phyloP scores from a whole-genome alignment of 345 rosid species.

The Orychophragmus violaceus region DNA sequence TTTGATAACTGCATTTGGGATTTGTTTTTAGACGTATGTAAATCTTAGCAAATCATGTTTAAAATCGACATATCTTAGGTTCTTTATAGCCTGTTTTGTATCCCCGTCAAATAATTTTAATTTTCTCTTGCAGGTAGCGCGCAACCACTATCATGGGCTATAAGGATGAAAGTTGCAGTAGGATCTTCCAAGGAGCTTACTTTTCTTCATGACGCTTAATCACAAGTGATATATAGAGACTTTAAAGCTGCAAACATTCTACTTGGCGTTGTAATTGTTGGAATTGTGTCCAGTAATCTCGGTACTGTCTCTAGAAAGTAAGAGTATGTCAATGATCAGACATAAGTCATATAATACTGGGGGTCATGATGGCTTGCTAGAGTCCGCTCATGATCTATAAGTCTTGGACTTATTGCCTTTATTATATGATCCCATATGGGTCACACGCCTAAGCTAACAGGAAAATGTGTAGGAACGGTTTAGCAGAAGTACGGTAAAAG shows the following conservation, averaged over 20 bases:
- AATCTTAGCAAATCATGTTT: neutral
- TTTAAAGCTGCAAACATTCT: slow-evolving; percentile 95
- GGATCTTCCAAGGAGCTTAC: slow-evolving; percentile 93
- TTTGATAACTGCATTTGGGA: no score
- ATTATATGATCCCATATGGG: no score
- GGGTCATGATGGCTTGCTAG: no score
- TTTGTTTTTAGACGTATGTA: slow-evolving; percentile 38
- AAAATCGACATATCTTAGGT: neutral
- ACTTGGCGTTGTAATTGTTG: slow-evolving; percentile 87
- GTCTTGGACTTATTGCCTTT: no score
- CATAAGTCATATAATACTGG: no score
- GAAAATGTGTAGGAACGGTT: no score
- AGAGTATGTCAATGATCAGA: no score
- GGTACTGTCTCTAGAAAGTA: no score
- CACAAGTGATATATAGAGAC: slow-evolving; percentile 92
- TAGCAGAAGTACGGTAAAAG: no score
- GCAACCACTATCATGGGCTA: slow-evolving; percentile 85
- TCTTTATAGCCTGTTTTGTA: neutral
- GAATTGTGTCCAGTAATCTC: no score
- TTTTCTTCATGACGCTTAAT: slow-evolving; percentile 83
- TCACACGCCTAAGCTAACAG: no score
- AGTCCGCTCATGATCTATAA: no score
- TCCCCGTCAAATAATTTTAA: neutral
- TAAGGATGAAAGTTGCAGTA: slow-evolving; percentile 88
- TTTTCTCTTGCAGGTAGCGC: slow-evolving; percentile 53